Evolutionary conservation across 495 filamentous ascomycete genomes (phyloP), one percentile per base, ranked within the genome.

Genomic region (Daldinia caldariorum): DNA sequence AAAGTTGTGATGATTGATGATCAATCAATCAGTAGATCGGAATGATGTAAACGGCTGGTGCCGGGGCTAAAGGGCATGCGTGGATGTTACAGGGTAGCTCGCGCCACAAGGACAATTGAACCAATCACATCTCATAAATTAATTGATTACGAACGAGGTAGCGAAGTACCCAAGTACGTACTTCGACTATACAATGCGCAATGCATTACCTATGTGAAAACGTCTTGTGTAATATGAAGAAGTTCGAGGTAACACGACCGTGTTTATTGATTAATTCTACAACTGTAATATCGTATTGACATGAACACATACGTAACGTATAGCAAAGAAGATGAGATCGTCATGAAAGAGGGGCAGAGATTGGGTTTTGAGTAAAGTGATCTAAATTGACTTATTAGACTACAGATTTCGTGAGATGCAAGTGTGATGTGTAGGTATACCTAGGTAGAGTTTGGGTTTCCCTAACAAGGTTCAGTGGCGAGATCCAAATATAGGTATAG

Each of bases 31-130:
- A 26, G 41, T 18, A 9, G 16, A 56, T 56, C 43, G 32, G 18
- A 29, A 66, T 71, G 69, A 71, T 71, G 69, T 71, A 71, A 67
- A 66, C 62, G 68, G 68, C 37, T 34, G 26, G 58, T 58, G 45
- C 62, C 68, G 63, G 58, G 29, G 53, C 68, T 66, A 62, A 58
- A 10, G 1, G 18, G 22, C 10, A 3, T 26, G n/a, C n/a, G n/a
- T n/a, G n/a, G n/a, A n/a, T n/a, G 26, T 49, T 29, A 12, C 67
- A 65, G 63, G 69, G 69, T 35, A 71, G 63, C 69, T 71, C 47
- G 22, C 53, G 63, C 69, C 59, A 67, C 58, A 59, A n/a, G 38
- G n/a, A 18, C 0, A 7, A 7, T 12, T 31, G 49, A 32, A 3
- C 61, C 61, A 65, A 70, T 47, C 18, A 22, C 22, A 47, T 7